phyloP scores from a whole-genome alignment of 73 alveolate species.

The Stentor coeruleus region DNA sequence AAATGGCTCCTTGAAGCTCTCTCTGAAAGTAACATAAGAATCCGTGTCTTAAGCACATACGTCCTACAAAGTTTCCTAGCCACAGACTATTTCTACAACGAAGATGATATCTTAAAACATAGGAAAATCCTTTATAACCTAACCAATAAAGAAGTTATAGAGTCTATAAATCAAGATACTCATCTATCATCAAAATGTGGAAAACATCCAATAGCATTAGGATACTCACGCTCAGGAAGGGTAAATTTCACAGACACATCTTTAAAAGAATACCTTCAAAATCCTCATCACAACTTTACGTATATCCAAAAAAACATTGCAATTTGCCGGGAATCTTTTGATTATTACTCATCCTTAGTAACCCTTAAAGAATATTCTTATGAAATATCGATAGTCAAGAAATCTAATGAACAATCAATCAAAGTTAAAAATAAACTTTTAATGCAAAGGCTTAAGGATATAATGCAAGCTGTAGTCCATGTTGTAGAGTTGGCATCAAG shows the following conservation, averaged over 20 bases:
- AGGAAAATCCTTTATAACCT: background rate
- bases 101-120: background rate
- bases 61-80: background rate
- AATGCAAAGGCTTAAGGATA: background rate
- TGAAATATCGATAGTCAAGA: background rate
- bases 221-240: background rate
- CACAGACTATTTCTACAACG: background rate
- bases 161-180: background rate
- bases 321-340: background rate
- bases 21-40: background rate
- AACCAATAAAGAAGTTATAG: background rate
- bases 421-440: background rate
- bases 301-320: background rate
- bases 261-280: background rate
- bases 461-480: background rate
- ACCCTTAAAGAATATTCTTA: background rate
- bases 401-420: background rate
- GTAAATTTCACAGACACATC: background rate
- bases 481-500: background rate
- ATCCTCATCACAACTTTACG: background rate
- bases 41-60: background rate
- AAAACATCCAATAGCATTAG: background rate
- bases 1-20: background rate
- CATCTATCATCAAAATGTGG: background rate
- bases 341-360: background rate